Base-by-base conservation (phyloP, 352 stramenopile genomes). In the Stephanocyclus meneghinianus region DNA sequence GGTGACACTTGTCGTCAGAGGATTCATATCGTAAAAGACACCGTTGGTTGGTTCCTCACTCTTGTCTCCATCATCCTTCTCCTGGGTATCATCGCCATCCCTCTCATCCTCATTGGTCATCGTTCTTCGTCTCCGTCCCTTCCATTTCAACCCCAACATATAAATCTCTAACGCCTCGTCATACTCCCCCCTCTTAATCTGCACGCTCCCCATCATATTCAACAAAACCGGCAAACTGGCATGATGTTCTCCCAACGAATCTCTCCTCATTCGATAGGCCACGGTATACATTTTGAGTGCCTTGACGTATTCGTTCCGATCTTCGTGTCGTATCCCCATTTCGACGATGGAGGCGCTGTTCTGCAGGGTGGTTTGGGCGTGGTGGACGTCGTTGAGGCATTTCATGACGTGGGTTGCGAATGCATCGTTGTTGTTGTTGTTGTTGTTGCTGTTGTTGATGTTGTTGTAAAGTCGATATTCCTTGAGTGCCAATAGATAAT, bases 251-350 rank as follows among this genome's bases (percentile, higher is more conserved):
- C 81, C 85, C 6, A 92, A 65, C 30, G 83, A 78, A 64, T 94
- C 89, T 15, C 84, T 13, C 50, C 87, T 69, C 74, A 94, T 94
- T 7, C 89, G 81, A 64, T 92, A 92, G 0, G 89, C 87, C 50
- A 94, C 88, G 6, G 87, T 92, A 56, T 92, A 94, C 80, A 92
- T 88, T 70, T 91, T 88, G 0, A 92, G 57, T 18, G 89, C 89
- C 47, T 80, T 81, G 0, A 92, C 70, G 0, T 88, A 67, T 59
- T 90, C 74, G 32, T 88, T 78, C n/a, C 51, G 44, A 56, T 91
- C 87, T 80, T 94, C 89, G 55, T 91, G 80, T 51, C 89, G 80
- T 66, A 92, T 91, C 11, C 89, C 89, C 76, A 94, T 94, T 64
- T 86, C 81, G 0, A 92, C 85, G 78, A 94, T 94, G 48, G 91